These are phyloP conservation scores for Microstegium vimineum DNA, from an alignment of 176 grass and related monocot species.

Conservation along the genomic window DNA sequence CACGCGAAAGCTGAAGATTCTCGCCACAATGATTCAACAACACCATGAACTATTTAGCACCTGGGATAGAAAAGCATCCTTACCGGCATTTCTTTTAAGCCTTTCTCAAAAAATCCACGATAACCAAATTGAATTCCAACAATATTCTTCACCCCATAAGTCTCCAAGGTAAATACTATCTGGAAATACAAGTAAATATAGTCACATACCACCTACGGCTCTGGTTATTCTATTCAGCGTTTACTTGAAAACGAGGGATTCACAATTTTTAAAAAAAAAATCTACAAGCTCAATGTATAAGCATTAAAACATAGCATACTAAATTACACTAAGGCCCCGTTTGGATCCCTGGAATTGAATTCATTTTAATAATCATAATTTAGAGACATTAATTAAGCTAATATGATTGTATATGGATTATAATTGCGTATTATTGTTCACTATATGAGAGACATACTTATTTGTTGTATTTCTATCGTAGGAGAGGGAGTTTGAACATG, in stretches of 20 bases:
- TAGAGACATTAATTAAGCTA: too few species aligned
- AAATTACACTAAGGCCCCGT: not conserved
- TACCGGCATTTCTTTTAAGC: slow-evolving; percentile 81
- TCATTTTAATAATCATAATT: too few species aligned
- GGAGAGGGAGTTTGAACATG: too few species aligned
- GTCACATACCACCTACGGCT: not conserved
- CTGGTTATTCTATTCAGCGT: not conserved
- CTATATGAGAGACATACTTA: too few species aligned
- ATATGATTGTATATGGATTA: too few species aligned
- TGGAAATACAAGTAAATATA: slow-evolving; percentile 36
- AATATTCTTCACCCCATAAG: slow-evolving; percentile 90
- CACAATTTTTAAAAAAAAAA: not conserved
- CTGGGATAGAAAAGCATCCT: slow-evolving; percentile 9
- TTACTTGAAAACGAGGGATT: not conserved
- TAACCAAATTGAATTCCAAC: slow-evolving; percentile 94
- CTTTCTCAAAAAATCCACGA: slow-evolving; percentile 87
- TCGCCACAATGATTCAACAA: slow-evolving; percentile 2
- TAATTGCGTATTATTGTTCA: too few species aligned
- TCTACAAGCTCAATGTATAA: not conserved
- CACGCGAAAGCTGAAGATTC: slow-evolving; percentile 69
- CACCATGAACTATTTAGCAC: not conserved
- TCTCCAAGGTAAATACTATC: slow-evolving; percentile 97
- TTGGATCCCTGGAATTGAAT: too few species aligned
- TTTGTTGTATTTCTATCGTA: too few species aligned
- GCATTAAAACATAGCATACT: slow-evolving; percentile 4